Base-by-base conservation (phyloP, 1,284 basidiomycete genomes). In the Fomitopsis schrenkii region DNA sequence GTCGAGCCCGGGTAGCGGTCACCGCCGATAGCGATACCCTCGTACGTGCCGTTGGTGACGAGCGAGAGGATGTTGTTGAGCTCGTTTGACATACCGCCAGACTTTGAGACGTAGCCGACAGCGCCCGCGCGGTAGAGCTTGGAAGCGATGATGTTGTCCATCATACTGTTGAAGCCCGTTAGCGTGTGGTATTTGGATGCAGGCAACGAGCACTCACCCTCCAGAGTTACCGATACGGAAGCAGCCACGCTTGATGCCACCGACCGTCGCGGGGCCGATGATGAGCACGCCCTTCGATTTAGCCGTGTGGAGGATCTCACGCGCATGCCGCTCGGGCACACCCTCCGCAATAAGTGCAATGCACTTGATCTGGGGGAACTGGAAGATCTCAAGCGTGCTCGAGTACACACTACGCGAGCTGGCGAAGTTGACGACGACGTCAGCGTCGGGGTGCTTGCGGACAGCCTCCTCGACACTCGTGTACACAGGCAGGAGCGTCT, bases 41-140 rank as follows among this genome's bases (percentile, higher is more conserved):
- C 97, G 81, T 98, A 99, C 66, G 95, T 97, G 72, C 97, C 97
- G 81, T 99, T 96, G 75, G 96, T 98, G 75, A 93, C 90, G 75
- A 97, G 86, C 53, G 95, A 96, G 67, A 99, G 90, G 75, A 99
- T 99, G 84, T 98, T 99, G 92, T 99, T 98, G 70, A 99, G 84
- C 80, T 99, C 97, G 83, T 99, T 99, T 70, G 97, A 99, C 97
- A 99, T 99, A 77, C 97, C 97, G 69, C 97, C 97, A 14, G 97
- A 98, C 83, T 99, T 99, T 79, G 95, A 98, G 75, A 99, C 97
- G 79, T 98, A 98, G 73, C 95, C 97, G 71, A 99, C 94, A 26
- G 95, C 96, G 64, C 97, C 97, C 53, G 96, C 81, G 72, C 96
- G 94, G 88, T 98, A 99, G 66, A 99, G 93, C 85, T 98, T 99